Percentiles rank a stretch among this genome's conserved stretches.
Conservation (phyloP, 305 asterid species). For the Stenogyne calaminthoides region DNA sequence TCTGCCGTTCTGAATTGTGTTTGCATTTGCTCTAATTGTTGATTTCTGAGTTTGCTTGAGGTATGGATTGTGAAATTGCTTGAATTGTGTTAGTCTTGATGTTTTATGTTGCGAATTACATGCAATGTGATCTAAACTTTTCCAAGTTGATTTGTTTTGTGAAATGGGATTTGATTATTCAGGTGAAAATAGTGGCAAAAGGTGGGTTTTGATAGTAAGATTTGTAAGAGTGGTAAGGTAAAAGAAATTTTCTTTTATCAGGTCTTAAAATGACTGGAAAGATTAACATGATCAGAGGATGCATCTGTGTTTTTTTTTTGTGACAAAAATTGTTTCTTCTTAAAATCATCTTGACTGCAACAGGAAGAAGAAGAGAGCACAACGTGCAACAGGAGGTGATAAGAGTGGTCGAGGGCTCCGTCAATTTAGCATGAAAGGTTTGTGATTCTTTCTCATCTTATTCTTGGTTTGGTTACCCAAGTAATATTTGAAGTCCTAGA, state of each 20-base stretch:
- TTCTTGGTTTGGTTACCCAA: constrained; percentile 6
- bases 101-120: background rate
- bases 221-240: background rate
- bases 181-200: background rate
- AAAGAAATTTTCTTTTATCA: background rate
- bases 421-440: constrained; percentile 95
- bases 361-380: constrained; percentile 87
- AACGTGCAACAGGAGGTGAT: constrained; percentile 80
- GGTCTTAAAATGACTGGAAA: background rate
- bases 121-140: background rate
- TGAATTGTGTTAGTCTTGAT: background rate
- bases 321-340: constrained; percentile 6
- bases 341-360: constrained; percentile 39
- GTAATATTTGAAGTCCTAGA: background rate
- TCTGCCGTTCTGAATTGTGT: constrained; percentile 5
- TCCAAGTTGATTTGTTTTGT: background rate
- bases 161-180: background rate
- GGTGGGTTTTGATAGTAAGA: background rate
- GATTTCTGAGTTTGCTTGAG: background rate
- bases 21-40: constrained; percentile 5
- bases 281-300: background rate
- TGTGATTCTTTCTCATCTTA: constrained; percentile 23
- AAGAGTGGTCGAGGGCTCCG: constrained; percentile 93
- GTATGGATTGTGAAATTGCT: background rate
- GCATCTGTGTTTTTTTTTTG: background rate